These are phyloP conservation scores for Xylona heveae DNA, from an alignment of 495 filamentous ascomycete genomes.

Conservation along the genomic window DNA sequence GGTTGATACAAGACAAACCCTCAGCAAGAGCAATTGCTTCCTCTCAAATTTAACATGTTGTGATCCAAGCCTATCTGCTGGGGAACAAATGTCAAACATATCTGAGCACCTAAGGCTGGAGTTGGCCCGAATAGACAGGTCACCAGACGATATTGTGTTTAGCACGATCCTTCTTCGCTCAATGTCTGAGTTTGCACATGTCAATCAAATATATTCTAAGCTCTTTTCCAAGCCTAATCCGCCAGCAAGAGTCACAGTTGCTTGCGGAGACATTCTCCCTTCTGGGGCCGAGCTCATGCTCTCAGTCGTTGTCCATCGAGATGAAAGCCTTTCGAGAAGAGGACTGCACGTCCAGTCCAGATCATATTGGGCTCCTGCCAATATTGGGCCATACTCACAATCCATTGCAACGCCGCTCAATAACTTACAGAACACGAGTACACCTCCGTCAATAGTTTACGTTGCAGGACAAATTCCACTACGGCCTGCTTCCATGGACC, in stretches of 20 bases:
- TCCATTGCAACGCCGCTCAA: constrained; percentile 41
- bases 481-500: constrained; percentile 59
- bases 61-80: not conserved
- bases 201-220: constrained; percentile 55
- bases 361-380: constrained; percentile 95
- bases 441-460: constrained; percentile 21
- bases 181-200: constrained; percentile 52
- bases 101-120: constrained; percentile 16
- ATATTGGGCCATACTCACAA: constrained; percentile 95
- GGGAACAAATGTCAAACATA: constrained; percentile 24
- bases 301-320: constrained; percentile 24
- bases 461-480: constrained; percentile 88
- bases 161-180: constrained; percentile 55
- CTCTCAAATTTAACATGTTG: constrained; percentile 4
- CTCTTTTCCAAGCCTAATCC: constrained; percentile 59
- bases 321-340: constrained; percentile 16
- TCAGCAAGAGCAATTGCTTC: not conserved
- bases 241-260: constrained; percentile 64
- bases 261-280: constrained; percentile 44
- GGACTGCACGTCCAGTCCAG: constrained; percentile 81
- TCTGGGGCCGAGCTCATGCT: constrained; percentile 35
- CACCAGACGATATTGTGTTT: constrained; percentile 40
- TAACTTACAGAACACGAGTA: constrained; percentile 7
- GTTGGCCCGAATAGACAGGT: constrained; percentile 8
- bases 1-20: not conserved